Evolutionary conservation across 1,284 basidiomycete species (phyloP).

Genomic region (Rhodotorula sp.): DNA sequence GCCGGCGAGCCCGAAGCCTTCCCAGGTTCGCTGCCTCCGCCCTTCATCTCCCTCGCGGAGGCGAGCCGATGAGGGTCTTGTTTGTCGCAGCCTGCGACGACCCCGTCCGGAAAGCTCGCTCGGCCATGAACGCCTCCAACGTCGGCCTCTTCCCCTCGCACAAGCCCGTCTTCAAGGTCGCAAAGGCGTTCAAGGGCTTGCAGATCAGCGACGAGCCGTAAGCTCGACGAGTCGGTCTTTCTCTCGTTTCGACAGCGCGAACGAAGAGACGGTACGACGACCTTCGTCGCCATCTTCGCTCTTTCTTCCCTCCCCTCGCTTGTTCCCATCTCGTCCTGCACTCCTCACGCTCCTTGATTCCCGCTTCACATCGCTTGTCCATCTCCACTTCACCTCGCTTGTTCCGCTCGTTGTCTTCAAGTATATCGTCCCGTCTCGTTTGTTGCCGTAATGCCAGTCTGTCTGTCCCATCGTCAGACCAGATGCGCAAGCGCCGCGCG

Average conservation of each 20-base stretch:
- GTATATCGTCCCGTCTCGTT: neutral
- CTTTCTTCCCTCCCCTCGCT: neutral
- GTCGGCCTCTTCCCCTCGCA: conserved; percentile 34
- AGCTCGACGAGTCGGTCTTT: neutral
- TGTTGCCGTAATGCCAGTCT: neutral
- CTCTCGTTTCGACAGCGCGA: neutral
- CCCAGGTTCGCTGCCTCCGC: conserved; percentile 50
- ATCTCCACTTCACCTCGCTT: neutral
- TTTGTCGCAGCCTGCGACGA: conserved; percentile 29
- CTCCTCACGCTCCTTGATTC: neutral
- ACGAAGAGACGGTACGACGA: too few species aligned
- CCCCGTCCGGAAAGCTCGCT: conserved; percentile 35
- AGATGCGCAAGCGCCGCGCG: too few species aligned
- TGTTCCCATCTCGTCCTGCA: neutral
- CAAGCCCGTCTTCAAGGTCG: conserved; percentile 33
- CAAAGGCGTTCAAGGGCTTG: conserved; percentile 21
- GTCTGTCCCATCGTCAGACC: neutral
- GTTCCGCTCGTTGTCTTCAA: neutral
- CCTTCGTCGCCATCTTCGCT: neutral
- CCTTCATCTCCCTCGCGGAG: neutral
- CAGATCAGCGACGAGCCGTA: neutral
- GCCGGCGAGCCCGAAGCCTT: conserved; percentile 75
- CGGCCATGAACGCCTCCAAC: conserved; percentile 27
- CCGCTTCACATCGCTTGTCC: neutral
- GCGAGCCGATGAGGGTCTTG: neutral